These are phyloP conservation scores for Fonsecaea multimorphosa DNA, from an alignment of 2,329 filamentous ascomycete species.

Conservation along the genomic window DNA sequence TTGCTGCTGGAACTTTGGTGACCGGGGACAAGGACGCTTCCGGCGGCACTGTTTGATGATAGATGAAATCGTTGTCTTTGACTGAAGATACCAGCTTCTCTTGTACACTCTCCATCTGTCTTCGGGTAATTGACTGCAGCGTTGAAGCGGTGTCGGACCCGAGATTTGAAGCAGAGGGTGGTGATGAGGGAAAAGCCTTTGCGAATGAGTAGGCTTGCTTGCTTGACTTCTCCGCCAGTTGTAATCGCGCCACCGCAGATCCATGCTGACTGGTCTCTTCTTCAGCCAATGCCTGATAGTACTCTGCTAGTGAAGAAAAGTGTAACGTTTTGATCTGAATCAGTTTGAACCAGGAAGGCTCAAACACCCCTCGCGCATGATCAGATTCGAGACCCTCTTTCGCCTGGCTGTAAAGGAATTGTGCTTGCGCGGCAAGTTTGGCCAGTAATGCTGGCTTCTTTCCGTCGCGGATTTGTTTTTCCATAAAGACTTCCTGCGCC, in stretches of 20 bases:
- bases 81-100: constrained; percentile 76
- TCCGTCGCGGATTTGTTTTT: constrained; percentile 90
- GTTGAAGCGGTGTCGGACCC: constrained; percentile 76
- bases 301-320: constrained; percentile 85
- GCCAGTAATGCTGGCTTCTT: constrained; percentile 93
- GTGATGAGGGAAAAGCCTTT: constrained; percentile 77
- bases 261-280: constrained; percentile 88
- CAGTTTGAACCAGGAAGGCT: constrained; percentile 88
- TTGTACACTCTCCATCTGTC: constrained; percentile 79
- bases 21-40: constrained; percentile 83
- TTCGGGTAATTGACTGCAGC: constrained; percentile 80
- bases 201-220: constrained; percentile 79
- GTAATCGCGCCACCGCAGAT: constrained; percentile 79
- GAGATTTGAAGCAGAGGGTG: constrained; percentile 82
- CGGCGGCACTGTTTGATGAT: constrained; percentile 87
- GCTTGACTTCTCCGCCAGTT: constrained; percentile 77
- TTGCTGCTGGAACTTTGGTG: constrained; percentile 89
- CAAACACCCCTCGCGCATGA: constrained; percentile 86
- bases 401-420: constrained; percentile 84
- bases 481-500: constrained; percentile 94
- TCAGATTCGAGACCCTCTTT: constrained; percentile 92
- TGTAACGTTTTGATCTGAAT: constrained; percentile 75
- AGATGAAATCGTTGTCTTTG: constrained; percentile 98
- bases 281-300: constrained; percentile 90
- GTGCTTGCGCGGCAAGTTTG: constrained; percentile 89